Base-by-base conservation (phyloP, 2,329 filamentous ascomycete genomes). In the Neofusicoccum laricinum region DNA sequence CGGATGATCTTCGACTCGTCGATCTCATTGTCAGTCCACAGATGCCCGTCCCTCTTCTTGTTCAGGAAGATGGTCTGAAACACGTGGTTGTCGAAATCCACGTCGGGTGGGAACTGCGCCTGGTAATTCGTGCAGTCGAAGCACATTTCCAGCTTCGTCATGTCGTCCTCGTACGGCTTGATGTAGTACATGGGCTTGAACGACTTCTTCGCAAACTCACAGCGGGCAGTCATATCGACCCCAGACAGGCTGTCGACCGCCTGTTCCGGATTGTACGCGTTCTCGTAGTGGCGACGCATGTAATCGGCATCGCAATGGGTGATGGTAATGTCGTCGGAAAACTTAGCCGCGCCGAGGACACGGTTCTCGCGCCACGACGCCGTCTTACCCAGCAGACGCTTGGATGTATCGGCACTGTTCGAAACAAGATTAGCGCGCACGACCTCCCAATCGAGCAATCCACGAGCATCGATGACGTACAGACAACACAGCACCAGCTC, bases 111-210 rank as follows among this genome's bases (percentile, higher is more conserved):
- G 67, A 92, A 89, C 71, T 92, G 89, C 49, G 87, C 83, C 72
- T 92, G 89, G 75, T 92, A 91, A 72, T 91, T 90, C 41, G 87
- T 89, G 77, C 88, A 90, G 74, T 92, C 88, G 75, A 91, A 92
- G 64, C 85, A 88, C 82, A 80, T 86, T 72, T 86, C 84, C 40
- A 81, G 82, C 73, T 86, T 85, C 2, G 78, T 83, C 1, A 81
- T 79, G 68, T 88, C 83, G 14, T 82, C 66, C 0, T 79, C 75
- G 71, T 89, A 89, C 61, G 81, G 83, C 63, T 87, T 85, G 68
- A 86, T 89, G 70, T 84, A 84, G 76, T 89, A 89, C 86, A 89
- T 89, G 59, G 86, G 86, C 57, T 82, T 80, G 78, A 86, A 89
- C 19, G 77, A 79, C 55, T 82, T 81, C 63, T 80, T 78, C 3